Conservation (phyloP, 2,329 filamentous ascomycete genomes). For the Fusarium fracticaudum region DNA sequence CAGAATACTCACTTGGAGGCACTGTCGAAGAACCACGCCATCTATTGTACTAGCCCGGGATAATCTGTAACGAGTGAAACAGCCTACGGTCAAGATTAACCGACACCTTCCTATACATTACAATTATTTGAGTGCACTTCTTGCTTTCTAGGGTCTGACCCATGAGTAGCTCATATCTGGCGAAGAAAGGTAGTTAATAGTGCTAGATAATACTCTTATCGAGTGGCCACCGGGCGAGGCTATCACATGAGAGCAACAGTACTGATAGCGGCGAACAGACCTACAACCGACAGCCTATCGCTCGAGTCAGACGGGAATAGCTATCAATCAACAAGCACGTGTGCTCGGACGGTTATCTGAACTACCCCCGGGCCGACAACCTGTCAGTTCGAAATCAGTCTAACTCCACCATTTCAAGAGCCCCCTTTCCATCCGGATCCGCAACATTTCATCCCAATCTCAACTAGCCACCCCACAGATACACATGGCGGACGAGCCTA, state of each 20-base stretch:
- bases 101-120: fast-evolving
- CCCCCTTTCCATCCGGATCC: neutral
- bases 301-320: neutral
- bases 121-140: neutral
- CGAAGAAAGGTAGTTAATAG: neutral
- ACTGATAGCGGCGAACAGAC: neutral
- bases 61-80: neutral
- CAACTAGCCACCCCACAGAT: neutral
- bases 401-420: neutral
- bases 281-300: neutral
- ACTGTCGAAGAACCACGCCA: fast-evolving
- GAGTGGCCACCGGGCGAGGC: neutral
- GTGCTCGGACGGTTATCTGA: neutral
- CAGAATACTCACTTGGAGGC: neutral
- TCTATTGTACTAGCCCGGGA: neutral
- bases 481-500: neutral
- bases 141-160: neutral
- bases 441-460: neutral
- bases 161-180: neutral
- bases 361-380: neutral
- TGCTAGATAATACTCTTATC: neutral
- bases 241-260: neutral
- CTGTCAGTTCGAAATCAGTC: neutral
- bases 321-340: neutral
- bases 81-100: neutral